Evolutionary conservation across 2,329 filamentous ascomycete genomes (phyloP), one percentile per base, ranked within the genome.

Genomic region (Fusarium abutilonis): DNA sequence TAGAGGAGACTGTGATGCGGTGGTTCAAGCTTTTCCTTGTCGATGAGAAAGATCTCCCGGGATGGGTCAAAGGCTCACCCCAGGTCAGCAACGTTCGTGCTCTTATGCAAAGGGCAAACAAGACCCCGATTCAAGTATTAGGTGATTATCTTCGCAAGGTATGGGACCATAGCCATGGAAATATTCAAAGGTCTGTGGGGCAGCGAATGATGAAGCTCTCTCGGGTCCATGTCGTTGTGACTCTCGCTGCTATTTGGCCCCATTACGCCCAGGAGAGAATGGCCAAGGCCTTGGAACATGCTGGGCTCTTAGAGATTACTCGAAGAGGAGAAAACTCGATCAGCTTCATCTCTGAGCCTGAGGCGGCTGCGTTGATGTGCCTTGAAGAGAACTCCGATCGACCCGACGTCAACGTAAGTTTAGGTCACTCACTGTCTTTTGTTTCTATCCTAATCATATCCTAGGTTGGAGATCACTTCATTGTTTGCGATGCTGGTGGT

Each of bases 221-320:
- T 6, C 64, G 55, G 0, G 71, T 80, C 10, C 70, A 77, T 11
- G 63, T 82, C 3, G 72, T 81, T 2, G 60, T 80, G 2, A 82
- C 80, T 0, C 34, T 82, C 0, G 80, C 80, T 0, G 80, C 80
- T 0, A 81, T 82, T 9, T 82, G 80, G 79, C 75, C 77, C 0
- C 64, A 72, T 0, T 78, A 79, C 49, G 75, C 76, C 1, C 72
- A 73, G 1, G 19, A 53, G 1, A 55, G 71, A 0, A 81, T 82
- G 79, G 58, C 67, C 0, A 42, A 72, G 1, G 80, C 78, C 0
- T 71, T 73, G 0, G 32, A 59, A 0, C 15, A 44, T 0, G 76
- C 80, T 0, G 79, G 79, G 0, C 75, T 83, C 3, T 60, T 80
- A 0, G 52, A 66, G 0, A 1, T 52, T 0, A 68, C 73, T 1